Base-by-base conservation (phyloP, 768 basidiomycete species). In the Austroboletus eburneus region DNA sequence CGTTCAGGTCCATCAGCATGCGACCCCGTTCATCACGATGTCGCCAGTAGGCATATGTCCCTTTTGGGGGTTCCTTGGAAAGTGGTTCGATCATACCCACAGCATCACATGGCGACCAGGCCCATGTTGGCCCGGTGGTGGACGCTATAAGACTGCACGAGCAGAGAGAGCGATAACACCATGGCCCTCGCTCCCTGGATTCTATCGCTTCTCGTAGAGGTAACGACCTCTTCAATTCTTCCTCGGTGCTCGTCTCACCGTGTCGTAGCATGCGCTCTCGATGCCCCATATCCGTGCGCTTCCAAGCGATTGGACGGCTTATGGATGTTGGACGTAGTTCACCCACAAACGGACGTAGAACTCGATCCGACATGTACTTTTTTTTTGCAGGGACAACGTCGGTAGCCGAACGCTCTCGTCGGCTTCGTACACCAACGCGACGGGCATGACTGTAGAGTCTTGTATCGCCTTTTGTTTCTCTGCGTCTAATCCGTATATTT, bases 291-390 rank as follows among this genome's bases (percentile, higher is more conserved):
- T 43, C 30, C 61, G 57, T 22, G 39, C 48, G 1, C 72, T 85
- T 42, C 81, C 80, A 8, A 68, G 69, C 3, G 70, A 64, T 40
- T 87, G 83, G 83, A 70, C 70, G 16, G 72, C 74, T 14, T 62
- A 72, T 46, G 82, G 83, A 57, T 87, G 85, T 55, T 79, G 77
- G 67, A 76, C 74, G 84, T 85, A 49, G 39, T 69, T 63, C 10
- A n/a, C 27, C 12, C 27, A 29, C 14, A 7, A 7, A 14, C 29
- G 8, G 29, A 29, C 29, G 29, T 7, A 7, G 29, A 13, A 7
- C 8, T 29, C 29, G 29, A 13, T 29, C n/a, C n/a, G n/a, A n/a
- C n/a, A n/a, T n/a, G n/a, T n/a, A 27, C 14, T 32, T 32, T 32
- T 3, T 13, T 4, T 32, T 14, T 32, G 12, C 57, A 83, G 81